Percentiles rank a stretch among this genome's conserved stretches.
phyloP scores from a whole-genome alignment of 345 rosid genomes.

The Adansonia digitata region DNA sequence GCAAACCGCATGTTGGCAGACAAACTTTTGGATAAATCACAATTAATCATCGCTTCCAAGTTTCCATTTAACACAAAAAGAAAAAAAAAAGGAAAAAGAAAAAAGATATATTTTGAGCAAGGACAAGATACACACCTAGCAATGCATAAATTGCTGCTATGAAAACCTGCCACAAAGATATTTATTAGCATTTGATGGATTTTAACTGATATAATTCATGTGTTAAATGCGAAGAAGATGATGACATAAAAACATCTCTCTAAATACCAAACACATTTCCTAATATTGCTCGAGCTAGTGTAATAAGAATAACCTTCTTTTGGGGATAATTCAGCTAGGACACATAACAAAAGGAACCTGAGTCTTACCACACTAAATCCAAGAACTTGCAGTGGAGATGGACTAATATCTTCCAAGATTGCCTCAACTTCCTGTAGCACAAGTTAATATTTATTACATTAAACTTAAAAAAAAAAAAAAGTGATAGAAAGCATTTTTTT shows the following conservation, averaged over 20 bases:
- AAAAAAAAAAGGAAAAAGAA: not conserved
- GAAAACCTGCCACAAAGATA: slow-evolving; percentile 49
- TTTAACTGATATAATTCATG: not conserved
- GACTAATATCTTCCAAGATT: slow-evolving; percentile 69
- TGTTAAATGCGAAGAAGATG: not conserved
- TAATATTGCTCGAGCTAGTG: not conserved
- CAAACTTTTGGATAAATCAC: not conserved
- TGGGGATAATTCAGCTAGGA: not conserved
- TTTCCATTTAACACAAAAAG: not conserved
- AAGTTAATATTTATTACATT: not conserved
- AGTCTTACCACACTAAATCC: slow-evolving; percentile 73
- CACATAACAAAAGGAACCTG: not conserved
- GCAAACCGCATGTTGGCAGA: not conserved
- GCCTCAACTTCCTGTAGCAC: slow-evolving; percentile 84
- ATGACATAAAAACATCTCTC: not conserved
- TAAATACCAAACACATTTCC: not conserved
- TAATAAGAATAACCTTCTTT: not conserved
- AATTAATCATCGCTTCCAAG: not conserved
- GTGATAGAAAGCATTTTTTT: not conserved
- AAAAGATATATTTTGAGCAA: not conserved
- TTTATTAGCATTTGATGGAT: slow-evolving; percentile 6
- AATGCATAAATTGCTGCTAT: slow-evolving; percentile 55
- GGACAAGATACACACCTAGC: slow-evolving; percentile 42
- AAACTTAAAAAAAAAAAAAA: not conserved
- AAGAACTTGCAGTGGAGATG: slow-evolving; percentile 65